These are phyloP conservation scores for Penicillium janthinellum DNA, from an alignment of 2,329 filamentous ascomycete species.

Conservation along the genomic window DNA sequence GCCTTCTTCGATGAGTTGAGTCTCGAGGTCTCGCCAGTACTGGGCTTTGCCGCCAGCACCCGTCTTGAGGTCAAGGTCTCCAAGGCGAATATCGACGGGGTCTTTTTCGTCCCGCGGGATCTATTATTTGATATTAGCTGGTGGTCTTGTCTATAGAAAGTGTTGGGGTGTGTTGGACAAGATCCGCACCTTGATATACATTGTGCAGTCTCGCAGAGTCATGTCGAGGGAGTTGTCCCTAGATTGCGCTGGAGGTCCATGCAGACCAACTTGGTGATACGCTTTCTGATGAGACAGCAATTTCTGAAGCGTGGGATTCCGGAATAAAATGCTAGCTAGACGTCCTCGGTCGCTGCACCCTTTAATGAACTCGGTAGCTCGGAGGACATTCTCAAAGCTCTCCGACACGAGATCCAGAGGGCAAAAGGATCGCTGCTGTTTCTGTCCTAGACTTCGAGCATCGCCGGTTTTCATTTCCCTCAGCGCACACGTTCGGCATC, in stretches of 20 bases:
- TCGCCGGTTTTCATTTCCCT: constrained; percentile 51
- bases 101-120: constrained; percentile 36
- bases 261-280: constrained; percentile 39
- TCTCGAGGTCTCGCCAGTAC: constrained; percentile 69
- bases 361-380: constrained; percentile 44
- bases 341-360: constrained; percentile 41
- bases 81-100: constrained; percentile 57
- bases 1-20: constrained; percentile 63
- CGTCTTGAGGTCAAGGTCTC: constrained; percentile 78
- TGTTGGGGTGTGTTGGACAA: background rate
- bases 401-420: constrained; percentile 64
- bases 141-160: background rate
- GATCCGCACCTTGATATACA: constrained; percentile 63
- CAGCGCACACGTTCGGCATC: constrained; percentile 75
- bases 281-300: constrained; percentile 38
- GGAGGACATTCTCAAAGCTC: constrained; percentile 46
- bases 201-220: constrained; percentile 78
- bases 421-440: constrained; percentile 55
- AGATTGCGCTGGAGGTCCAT: constrained; percentile 39
- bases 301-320: constrained; percentile 38
- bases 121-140: constrained; percentile 24
- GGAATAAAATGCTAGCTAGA: constrained; percentile 39
- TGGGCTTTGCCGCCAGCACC: constrained; percentile 62
- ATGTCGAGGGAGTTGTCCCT: constrained; percentile 67
- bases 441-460: constrained; percentile 30